phyloP scores from a whole-genome alignment of 1,284 basidiomycete species.

The Marasmius oreades region DNA sequence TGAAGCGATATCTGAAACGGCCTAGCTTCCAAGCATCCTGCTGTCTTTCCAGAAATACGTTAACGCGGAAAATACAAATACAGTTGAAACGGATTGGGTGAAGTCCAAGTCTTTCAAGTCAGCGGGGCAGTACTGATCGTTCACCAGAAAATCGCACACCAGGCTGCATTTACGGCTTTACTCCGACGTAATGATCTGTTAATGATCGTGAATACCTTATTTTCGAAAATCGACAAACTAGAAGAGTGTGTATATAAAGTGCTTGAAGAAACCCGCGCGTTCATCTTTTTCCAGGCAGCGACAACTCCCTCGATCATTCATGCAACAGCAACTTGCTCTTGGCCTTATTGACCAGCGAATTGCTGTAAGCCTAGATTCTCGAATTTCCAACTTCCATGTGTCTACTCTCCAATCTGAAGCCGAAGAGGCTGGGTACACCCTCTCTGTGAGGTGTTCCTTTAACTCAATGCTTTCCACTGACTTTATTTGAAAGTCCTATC shows the following conservation, averaged over 20 bases:
- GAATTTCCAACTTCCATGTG: constrained; percentile 43
- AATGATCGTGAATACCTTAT: constrained; percentile 40
- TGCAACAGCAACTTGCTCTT: constrained; percentile 52
- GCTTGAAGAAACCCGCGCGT: not conserved
- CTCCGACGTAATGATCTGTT: constrained; percentile 51
- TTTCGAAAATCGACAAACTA: constrained; percentile 26
- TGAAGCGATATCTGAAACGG: constrained; percentile 6
- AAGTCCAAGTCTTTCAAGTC: constrained; percentile 15
- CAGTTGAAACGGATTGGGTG: constrained; percentile 56
- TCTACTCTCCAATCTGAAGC: constrained; percentile 53
- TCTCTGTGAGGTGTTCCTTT: constrained; percentile 41
- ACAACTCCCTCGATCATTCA: constrained; percentile 53
- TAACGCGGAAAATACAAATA: constrained; percentile 45
- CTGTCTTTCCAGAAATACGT: constrained; percentile 49
- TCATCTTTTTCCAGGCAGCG: constrained; percentile 27
- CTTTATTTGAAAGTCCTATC: constrained; percentile 41
- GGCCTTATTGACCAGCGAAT: constrained; percentile 54
- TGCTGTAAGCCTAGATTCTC: constrained; percentile 47
- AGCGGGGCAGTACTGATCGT: not conserved
- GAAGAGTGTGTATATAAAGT: constrained; percentile 7
- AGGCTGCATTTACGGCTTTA: constrained; percentile 46
- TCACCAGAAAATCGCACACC: constrained; percentile 52
- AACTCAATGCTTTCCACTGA: constrained; percentile 1
- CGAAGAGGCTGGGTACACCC: constrained; percentile 49
- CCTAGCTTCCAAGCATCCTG: constrained; percentile 60